Base-by-base conservation (phyloP, 1,284 basidiomycete species). In the Trametes polyzona region DNA sequence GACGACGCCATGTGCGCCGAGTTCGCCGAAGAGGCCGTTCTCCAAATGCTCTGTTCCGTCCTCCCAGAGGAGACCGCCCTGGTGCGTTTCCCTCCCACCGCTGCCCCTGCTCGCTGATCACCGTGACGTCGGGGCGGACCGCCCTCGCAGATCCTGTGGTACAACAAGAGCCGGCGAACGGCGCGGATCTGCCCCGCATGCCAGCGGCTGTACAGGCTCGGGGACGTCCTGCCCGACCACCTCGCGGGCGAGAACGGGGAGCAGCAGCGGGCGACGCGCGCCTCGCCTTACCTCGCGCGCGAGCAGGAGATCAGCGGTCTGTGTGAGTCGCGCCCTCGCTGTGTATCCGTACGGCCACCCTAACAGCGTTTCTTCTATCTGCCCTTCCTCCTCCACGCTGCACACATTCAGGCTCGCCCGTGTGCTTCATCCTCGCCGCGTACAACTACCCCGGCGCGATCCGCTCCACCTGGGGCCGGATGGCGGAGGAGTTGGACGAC, bases 181-280 rank as follows among this genome's bases (percentile, higher is more conserved):
- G 81, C 84, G 51, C 82, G 90, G 24, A 79, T 92, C 55, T 92
- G 90, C 67, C 90, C 90, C 2, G 82, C 87, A 0, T 92, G 90
- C 68, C 82, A 84, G 67, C 75, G 90, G 16, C 70, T 90, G 23
- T 92, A 90, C 65, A 76, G 74, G 9, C 71, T 90, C 0, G 88
- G 87, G 0, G 90, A 92, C 52, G 66, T 75, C 0, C 74, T 90
- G 0, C 78, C 78, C 2, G 79, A 83, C 30, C 81, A 80, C 12
- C 65, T 79, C 14, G 39, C 42, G 52, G 55, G 67, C 6, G 53
- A 47, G 51, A 58, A 48, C 64, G 64, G 54, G 41, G 54, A 43
- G 46, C 67, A 59, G 55, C 63, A 33, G 59, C 65, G 29, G 17
- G 48, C 54, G 32, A 48, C 60, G 64, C 62, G 17, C 64, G 66